These are phyloP conservation scores for Sphaerulina populicola DNA, from an alignment of 2,329 filamentous ascomycete species.

Conservation along the genomic window DNA sequence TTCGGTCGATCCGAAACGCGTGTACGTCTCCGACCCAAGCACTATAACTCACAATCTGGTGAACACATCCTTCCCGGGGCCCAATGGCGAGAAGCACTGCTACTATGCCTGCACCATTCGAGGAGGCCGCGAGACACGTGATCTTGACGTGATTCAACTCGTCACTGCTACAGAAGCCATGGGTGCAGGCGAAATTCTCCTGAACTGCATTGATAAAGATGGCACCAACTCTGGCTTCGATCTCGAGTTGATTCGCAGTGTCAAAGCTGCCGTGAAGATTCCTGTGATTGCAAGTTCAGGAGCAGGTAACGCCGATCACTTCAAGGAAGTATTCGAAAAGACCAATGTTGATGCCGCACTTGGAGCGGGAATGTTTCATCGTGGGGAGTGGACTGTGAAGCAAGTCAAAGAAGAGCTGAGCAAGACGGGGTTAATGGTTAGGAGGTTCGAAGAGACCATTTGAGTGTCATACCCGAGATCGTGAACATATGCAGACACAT, in stretches of 20 bases:
- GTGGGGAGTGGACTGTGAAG: constrained; percentile 86
- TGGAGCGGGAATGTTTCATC: constrained; percentile 95
- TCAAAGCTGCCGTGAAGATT: constrained; percentile 79
- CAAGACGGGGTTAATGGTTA: constrained; percentile 64
- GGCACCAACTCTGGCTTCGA: constrained; percentile 93
- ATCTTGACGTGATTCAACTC: constrained; percentile 85
- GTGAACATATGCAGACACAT: too few species aligned
- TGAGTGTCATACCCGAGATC: constrained; percentile 11
- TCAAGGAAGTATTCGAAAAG: constrained; percentile 78
- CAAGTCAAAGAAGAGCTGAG: constrained; percentile 82
- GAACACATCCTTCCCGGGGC: constrained; percentile 60
- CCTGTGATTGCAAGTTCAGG: constrained; percentile 94
- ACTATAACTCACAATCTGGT: constrained; percentile 69
- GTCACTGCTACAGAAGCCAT: constrained; percentile 86
- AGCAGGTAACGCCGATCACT: constrained; percentile 79
- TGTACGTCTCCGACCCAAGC: constrained; percentile 65
- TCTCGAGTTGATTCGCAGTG: constrained; percentile 77
- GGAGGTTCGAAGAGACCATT: constrained; percentile 59
- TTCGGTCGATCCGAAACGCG: constrained; percentile 83
- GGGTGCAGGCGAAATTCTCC: constrained; percentile 85
- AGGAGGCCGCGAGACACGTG: constrained; percentile 86
- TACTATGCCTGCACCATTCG: constrained; percentile 99
- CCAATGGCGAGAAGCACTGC: constrained; percentile 69
- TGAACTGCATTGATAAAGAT: constrained; percentile 97
- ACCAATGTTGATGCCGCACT: constrained; percentile 86